Evolutionary conservation across 2,329 filamentous ascomycete species (phyloP).

Genomic region (Nemania diffusa): DNA sequence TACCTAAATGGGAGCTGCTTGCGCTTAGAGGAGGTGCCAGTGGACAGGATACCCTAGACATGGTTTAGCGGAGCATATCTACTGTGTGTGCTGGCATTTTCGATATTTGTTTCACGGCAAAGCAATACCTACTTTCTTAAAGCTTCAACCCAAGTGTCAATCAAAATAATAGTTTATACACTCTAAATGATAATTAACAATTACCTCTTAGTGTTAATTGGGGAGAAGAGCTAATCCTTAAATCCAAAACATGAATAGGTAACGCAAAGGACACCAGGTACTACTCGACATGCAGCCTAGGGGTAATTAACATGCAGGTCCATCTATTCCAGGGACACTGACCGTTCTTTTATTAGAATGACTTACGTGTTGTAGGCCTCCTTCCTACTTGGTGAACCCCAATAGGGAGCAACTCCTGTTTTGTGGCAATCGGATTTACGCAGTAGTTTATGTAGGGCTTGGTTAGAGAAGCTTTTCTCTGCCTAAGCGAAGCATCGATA

Average conservation of each 20-base stretch:
- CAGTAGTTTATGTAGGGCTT: neutral
- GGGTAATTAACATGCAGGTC: too few species aligned
- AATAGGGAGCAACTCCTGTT: neutral
- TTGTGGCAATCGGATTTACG: neutral
- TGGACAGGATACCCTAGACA: too few species aligned
- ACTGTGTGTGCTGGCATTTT: too few species aligned
- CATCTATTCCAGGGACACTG: neutral
- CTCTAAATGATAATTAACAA: too few species aligned
- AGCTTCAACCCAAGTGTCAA: neutral
- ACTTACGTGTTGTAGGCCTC: neutral
- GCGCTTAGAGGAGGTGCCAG: neutral
- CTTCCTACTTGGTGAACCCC: neutral
- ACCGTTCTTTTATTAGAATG: neutral
- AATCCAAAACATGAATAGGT: too few species aligned
- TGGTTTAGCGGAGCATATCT: too few species aligned
- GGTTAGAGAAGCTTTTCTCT: slow-evolving; percentile 26
- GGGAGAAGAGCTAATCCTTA: too few species aligned
- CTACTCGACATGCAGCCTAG: too few species aligned
- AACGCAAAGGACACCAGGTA: too few species aligned
- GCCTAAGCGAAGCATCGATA: slow-evolving; percentile 31
- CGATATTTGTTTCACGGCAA: too few species aligned
- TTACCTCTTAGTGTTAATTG: neutral
- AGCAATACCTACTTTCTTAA: neutral
- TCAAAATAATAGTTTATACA: neutral
- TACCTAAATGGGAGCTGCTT: neutral